Percentiles rank a stretch among this genome's conserved stretches.
phyloP scores from a whole-genome alignment of 768 basidiomycete genomes.

The Kwoniella europaea region DNA sequence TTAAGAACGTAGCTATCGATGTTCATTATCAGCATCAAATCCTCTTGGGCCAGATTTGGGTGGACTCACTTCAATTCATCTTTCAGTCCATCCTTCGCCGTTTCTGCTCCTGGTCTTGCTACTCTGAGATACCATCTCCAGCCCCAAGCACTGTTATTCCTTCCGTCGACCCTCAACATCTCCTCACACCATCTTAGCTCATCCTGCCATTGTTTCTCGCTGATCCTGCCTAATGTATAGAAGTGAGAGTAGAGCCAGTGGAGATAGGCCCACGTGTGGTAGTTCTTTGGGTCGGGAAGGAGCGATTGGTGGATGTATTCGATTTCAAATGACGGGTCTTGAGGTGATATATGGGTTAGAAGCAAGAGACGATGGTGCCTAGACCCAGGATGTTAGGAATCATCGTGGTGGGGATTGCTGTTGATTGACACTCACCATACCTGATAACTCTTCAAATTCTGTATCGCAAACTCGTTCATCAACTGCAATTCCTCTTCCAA shows the following conservation, averaged over 20 bases:
- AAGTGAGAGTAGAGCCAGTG: conserved; percentile 92
- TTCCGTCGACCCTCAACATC: conserved; percentile 67
- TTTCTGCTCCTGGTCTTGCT: conserved; percentile 69
- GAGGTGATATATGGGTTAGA: conserved; percentile 55
- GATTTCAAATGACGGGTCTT: conserved; percentile 66
- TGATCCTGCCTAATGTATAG: conserved; percentile 50
- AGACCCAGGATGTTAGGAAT: background rate
- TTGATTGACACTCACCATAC: conserved; percentile 82
- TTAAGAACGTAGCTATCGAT: conserved; percentile 73
- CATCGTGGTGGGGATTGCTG: background rate
- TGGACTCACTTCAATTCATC: conserved; percentile 77
- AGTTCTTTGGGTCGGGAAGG: conserved; percentile 85
- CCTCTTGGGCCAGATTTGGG: background rate
- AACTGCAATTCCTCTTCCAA: conserved; percentile 78
- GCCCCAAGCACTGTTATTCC: conserved; percentile 98
- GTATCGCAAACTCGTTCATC: conserved; percentile 84
- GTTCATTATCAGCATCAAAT: background rate
- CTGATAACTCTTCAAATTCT: conserved; percentile 92
- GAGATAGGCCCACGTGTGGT: conserved; percentile 98
- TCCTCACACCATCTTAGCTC: conserved; percentile 56
- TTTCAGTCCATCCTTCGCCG: conserved; percentile 63
- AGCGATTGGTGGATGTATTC: conserved; percentile 76
- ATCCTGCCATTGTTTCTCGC: conserved; percentile 43
- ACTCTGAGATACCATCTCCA: conserved; percentile 81
- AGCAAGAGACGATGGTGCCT: conserved; percentile 63